phyloP scores from a whole-genome alignment of 1,284 basidiomycete genomes.

The Tylopilus microsporus region DNA sequence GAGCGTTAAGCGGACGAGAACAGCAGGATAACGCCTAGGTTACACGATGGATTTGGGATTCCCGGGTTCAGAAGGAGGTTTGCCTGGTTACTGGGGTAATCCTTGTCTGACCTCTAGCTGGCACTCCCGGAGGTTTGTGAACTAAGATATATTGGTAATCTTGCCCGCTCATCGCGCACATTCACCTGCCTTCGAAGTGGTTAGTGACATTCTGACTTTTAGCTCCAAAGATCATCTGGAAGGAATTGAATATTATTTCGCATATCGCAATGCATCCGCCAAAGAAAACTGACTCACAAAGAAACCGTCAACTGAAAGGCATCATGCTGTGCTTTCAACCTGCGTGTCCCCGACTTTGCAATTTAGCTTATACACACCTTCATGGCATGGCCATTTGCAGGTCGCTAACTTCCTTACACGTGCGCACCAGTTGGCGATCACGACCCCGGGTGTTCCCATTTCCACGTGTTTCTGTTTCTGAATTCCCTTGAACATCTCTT shows the following conservation, averaged over 20 bases:
- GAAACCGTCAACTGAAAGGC: background rate
- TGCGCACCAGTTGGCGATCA: background rate
- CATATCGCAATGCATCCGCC: background rate
- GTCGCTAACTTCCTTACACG: too few species aligned
- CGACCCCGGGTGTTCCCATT: background rate
- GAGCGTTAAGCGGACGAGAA: background rate
- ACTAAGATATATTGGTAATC: too few species aligned
- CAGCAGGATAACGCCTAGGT: background rate
- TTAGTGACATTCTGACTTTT: too few species aligned
- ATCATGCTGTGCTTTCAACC: background rate
- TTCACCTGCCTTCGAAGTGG: background rate
- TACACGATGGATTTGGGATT: too few species aligned
- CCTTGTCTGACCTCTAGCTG: too few species aligned
- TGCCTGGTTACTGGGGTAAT: too few species aligned
- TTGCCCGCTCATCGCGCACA: background rate
- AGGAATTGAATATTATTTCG: background rate
- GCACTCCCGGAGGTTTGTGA: too few species aligned
- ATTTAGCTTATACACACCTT: too few species aligned
- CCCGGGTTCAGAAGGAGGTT: too few species aligned
- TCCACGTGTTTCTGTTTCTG: background rate
- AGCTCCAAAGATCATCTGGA: background rate
- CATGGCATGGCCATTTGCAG: too few species aligned
- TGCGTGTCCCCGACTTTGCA: too few species aligned
- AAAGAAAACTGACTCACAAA: background rate
- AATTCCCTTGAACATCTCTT: conserved; percentile 4